phyloP scores from a whole-genome alignment of 2,329 filamentous ascomycete genomes.

The Ascochyta clinopodiicola region DNA sequence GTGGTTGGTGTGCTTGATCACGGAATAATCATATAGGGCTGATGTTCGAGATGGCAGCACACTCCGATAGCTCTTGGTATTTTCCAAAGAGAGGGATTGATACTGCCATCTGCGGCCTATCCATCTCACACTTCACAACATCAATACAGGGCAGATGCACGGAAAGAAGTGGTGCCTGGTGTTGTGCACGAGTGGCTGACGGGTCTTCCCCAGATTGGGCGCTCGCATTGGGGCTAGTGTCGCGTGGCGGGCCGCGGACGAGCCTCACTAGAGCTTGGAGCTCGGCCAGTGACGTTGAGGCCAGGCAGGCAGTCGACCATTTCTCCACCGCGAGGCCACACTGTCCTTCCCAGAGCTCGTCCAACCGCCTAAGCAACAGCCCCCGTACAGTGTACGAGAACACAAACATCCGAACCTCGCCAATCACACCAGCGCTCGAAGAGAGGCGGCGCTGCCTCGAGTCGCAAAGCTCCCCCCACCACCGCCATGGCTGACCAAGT shows the following conservation, averaged over 20 bases:
- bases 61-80: too few relatives aligned
- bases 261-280: conserved; percentile 5
- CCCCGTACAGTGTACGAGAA: too few relatives aligned
- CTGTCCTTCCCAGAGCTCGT: conserved; percentile 8
- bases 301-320: conserved; percentile 10
- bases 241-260: conserved; percentile 11
- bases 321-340: not conserved
- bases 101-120: too few relatives aligned
- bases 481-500: conserved; percentile 50
- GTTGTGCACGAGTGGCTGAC: not conserved
- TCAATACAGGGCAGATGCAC: too few relatives aligned
- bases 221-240: not conserved
- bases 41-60: too few relatives aligned
- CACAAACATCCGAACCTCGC: not conserved
- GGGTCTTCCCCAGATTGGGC: conserved; percentile 6
- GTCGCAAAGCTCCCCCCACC: not conserved
- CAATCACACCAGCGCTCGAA: not conserved
- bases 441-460: not conserved
- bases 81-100: too few relatives aligned
- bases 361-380: not conserved
- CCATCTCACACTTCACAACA: too few relatives aligned
- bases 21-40: too few relatives aligned
- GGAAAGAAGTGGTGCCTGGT: too few relatives aligned
- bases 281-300: conserved; percentile 14
- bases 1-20: too few relatives aligned